Evolutionary conservation across 768 basidiomycete species (phyloP), one percentile per base, ranked within the genome.

Genomic region (Phylloporus sp.): DNA sequence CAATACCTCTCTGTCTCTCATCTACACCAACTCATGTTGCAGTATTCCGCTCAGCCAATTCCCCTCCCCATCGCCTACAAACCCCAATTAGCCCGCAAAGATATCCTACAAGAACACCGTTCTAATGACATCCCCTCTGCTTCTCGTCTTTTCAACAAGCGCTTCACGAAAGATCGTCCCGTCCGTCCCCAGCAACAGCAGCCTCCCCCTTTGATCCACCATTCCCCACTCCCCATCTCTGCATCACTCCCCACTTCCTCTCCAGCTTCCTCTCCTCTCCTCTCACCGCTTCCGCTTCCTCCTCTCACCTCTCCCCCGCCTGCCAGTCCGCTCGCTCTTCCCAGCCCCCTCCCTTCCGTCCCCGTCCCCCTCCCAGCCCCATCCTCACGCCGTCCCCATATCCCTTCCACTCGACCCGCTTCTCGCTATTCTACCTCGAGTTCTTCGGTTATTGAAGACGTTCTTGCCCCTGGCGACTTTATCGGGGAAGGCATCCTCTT

Each of bases 381-480:
- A 59, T 62, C 61, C 45, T 76, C 63, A 54, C 71, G 57, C 48
- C 66, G 50, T 69, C 72, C 56, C 52, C 72, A 51, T 65, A 61
- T 63, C 63, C 73, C 59, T 55, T 72, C 59, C 15, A 48, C 48
- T 5, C 53, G 42, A 49, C 59, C 41, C 45, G 48, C 41, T 39
- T 65, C 38, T 56, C 60, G 67, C 55, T 68, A 57, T 29, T 60
- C 69, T 26, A 58, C 63, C 7, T 63, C 66, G 2, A 50, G 64
- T 32, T 68, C 73, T n/a, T 72, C 70, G 16, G 52, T 52, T 40
- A 52, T 64, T 54, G 63, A 72, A 34, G 67, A 89, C 64, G 81
- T 91, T 51, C 77, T 94, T 47, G 72, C 71, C 27, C 82, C 81
- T 1, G 89, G 89, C 13, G 91, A 93, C 59, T 57, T 82, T 58